Evolutionary conservation across 352 stramenopile species (phyloP).

Genomic region (Peronospora farinosa): DNA sequence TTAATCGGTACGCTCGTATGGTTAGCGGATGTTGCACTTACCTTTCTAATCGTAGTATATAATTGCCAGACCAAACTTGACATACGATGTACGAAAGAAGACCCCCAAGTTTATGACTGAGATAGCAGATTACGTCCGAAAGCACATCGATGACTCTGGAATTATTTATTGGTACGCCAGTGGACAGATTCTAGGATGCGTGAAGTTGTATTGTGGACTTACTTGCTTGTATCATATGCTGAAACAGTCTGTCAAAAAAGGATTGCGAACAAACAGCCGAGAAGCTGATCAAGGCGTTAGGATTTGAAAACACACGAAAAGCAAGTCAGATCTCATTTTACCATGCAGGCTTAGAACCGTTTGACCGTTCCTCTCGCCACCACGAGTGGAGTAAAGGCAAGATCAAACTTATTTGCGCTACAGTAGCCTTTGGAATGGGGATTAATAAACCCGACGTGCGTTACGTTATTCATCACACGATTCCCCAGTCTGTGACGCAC

Average conservation of each 20-base stretch:
- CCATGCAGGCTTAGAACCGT: slow-evolving; percentile 67
- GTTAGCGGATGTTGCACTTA: neutral
- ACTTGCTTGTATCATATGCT: neutral
- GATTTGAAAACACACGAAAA: slow-evolving; percentile 64
- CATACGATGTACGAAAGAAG: slow-evolving; percentile 81
- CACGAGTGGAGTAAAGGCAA: slow-evolving; percentile 87
- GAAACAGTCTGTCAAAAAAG: slow-evolving; percentile 74
- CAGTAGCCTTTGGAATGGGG: slow-evolving; percentile 85
- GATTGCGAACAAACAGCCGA: slow-evolving; percentile 80
- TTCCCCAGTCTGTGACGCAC: slow-evolving; percentile 84
- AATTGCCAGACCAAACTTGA: slow-evolving; percentile 61
- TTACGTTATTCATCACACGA: slow-evolving; percentile 87
- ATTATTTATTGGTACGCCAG: slow-evolving; percentile 83
- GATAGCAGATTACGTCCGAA: slow-evolving; percentile 65
- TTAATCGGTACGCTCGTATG: slow-evolving; percentile 55
- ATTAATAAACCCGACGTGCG: slow-evolving; percentile 87
- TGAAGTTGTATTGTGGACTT: slow-evolving; percentile 1
- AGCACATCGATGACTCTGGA: slow-evolving; percentile 82
- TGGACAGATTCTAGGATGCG: neutral
- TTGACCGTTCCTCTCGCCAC: slow-evolving; percentile 70
- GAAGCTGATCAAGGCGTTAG: slow-evolving; percentile 73
- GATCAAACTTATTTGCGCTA: slow-evolving; percentile 86
- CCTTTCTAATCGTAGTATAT: slow-evolving; percentile 8
- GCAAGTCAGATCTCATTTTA: slow-evolving; percentile 78
- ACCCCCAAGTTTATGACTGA: slow-evolving; percentile 75